phyloP scores from a whole-genome alignment of 2,329 filamentous ascomycete species.

The Penicillium digitatum region DNA sequence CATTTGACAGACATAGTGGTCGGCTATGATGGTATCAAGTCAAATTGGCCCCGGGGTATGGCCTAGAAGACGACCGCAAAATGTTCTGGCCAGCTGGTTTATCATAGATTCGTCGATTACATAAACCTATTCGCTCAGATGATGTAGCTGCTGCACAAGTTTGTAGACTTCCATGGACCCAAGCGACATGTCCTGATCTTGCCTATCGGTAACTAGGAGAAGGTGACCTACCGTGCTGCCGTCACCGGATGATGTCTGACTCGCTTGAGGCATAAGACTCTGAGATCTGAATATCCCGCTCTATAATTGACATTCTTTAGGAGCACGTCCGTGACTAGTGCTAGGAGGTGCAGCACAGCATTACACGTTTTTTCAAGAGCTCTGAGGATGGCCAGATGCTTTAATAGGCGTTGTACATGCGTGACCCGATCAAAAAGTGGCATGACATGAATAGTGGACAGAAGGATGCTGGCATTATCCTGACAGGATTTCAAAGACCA shows the following conservation, averaged over 20 bases:
- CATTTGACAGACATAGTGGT: slow-evolving; percentile 40
- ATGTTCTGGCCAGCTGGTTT: slow-evolving; percentile 38
- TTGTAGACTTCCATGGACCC: slow-evolving; percentile 35
- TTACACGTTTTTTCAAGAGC: slow-evolving; percentile 29
- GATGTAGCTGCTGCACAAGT: slow-evolving; percentile 29
- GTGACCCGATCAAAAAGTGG: slow-evolving; percentile 33
- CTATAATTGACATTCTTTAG: slow-evolving; percentile 32
- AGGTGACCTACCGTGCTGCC: slow-evolving; percentile 30
- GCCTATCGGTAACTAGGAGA: slow-evolving; percentile 38
- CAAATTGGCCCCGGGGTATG: slow-evolving; percentile 39
- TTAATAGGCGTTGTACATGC: slow-evolving; percentile 36
- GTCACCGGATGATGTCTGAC: slow-evolving; percentile 39
- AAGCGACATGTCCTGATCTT: slow-evolving; percentile 34
- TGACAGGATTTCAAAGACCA: slow-evolving; percentile 35
- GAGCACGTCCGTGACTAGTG: slow-evolving; percentile 36
- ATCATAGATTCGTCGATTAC: slow-evolving; percentile 37
- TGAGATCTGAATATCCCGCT: slow-evolving; percentile 35
- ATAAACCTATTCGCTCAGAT: slow-evolving; percentile 31
- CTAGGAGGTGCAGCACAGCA: slow-evolving; percentile 32
- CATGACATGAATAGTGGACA: slow-evolving; percentile 26
- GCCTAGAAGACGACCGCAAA: slow-evolving; percentile 28
- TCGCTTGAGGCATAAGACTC: slow-evolving; percentile 35
- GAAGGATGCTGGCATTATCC: slow-evolving; percentile 28
- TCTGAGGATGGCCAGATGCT: slow-evolving; percentile 32
- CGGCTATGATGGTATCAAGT: slow-evolving; percentile 51